phyloP scores from a whole-genome alignment of 805 yeast genomes.

The Jamesozyma lodderae region DNA sequence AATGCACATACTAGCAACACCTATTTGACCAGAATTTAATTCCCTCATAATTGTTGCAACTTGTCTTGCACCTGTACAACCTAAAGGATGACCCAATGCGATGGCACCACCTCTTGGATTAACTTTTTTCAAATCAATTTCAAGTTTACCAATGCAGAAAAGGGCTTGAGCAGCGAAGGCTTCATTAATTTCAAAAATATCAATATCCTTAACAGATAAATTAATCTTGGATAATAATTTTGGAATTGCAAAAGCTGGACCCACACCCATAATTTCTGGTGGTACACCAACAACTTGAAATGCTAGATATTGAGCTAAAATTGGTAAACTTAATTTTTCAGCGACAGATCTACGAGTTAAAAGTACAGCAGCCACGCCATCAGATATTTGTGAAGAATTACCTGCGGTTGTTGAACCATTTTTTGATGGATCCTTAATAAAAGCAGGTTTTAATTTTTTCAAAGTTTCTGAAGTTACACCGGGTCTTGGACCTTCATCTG shows the following conservation, averaged over 20 bases:
- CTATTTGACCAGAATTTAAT: constrained; percentile 69
- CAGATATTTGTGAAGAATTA: constrained; percentile 91
- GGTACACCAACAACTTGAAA: constrained; percentile 86
- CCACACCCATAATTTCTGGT: constrained; percentile 96
- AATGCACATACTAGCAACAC: constrained; percentile 92
- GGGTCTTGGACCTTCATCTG: constrained; percentile 85
- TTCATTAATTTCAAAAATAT: constrained; percentile 83
- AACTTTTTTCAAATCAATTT: constrained; percentile 61
- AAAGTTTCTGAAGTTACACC: constrained; percentile 76
- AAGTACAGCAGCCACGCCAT: constrained; percentile 89
- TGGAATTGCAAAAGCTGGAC: constrained; percentile 95
- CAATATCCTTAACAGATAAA: constrained; percentile 54
- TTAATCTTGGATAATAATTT: constrained; percentile 56
- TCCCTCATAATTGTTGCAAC: constrained; percentile 80
- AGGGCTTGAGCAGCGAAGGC: constrained; percentile 95
- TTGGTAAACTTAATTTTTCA: constrained; percentile 56
- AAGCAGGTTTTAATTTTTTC: constrained; percentile 76
- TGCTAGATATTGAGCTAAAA: constrained; percentile 71
- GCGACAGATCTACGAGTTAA: constrained; percentile 83
- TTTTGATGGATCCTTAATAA: constrained; percentile 42
- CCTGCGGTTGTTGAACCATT: constrained; percentile 87
- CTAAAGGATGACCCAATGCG: constrained; percentile 91
- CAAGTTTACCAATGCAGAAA: constrained; percentile 56
- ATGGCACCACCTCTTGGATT: constrained; percentile 96
- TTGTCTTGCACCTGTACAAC: constrained; percentile 89